Base-by-base conservation (phyloP, 148 eudicot genomes). In the Nyssa sinensis region DNA sequence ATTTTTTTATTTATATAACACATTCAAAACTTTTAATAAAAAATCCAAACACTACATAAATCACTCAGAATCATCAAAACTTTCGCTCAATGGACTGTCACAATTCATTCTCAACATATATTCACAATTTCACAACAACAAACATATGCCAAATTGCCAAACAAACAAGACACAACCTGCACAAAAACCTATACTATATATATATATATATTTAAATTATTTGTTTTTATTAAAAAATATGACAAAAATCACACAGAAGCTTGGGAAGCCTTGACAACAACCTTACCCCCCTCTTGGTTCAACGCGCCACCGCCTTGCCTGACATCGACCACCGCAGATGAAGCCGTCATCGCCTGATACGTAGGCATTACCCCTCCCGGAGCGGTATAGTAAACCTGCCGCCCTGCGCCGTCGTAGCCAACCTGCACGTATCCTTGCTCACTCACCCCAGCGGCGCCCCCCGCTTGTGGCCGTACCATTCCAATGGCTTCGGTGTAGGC, bases 331-430 rank as follows among this genome's bases (percentile, higher is more conserved):
- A 74, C 58, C 25, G 80, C 77, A 59, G 59, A 23, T 2, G 59
- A 17, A 1, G 51, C 51, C 51, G 73, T 28, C 65, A 62, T 70
- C 27, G 79, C 81, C 34, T 78, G 84, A 74, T 59, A 79, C 72
- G 78, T 39, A 44, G 83, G 59, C 59, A 75, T 79, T 0, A 53
- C 80, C 11, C 79, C 86, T 7, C 72, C 76, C 3, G 70, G 62
- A 2, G 89, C 67, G 5, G 83, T 75, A 47, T 88, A 86, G 75
- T 76, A 83, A 32, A 88, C 84, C 65, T 86, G 92, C 70, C 92
- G 81, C 73, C 89, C 91, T 6, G 70, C 82, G 39, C 73, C 81
- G 66, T 88, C 92, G 33, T 84, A 84, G 61, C 78, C 77, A 39
- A 82, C 76, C 23, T 76, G 88, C 2, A 74, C 13, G 27, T 78